phyloP scores from a whole-genome alignment of 1,284 basidiomycete genomes.

The Coniferiporia sulphurascens region DNA sequence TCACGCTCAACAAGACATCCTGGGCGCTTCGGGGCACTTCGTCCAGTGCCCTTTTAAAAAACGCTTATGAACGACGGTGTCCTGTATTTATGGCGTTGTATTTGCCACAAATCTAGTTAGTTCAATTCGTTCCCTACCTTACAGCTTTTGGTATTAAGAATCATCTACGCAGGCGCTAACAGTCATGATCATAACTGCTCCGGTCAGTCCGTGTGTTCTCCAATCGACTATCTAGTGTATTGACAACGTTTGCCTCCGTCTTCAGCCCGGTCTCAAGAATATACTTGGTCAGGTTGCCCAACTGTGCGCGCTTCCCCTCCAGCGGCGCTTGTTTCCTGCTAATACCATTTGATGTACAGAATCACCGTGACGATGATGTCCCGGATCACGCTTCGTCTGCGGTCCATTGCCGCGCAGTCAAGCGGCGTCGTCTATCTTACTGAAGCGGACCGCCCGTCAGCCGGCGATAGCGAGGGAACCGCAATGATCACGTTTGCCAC shows the following conservation, averaged over 20 bases:
- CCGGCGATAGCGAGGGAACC: neutral
- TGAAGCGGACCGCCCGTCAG: neutral
- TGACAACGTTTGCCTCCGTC: neutral
- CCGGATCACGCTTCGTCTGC: conserved; percentile 19
- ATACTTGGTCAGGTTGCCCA: conserved; percentile 19
- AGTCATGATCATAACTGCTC: conserved; percentile 16
- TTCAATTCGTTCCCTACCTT: neutral
- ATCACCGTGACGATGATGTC: conserved; percentile 20
- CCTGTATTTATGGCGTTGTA: conserved; percentile 13
- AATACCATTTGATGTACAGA: neutral
- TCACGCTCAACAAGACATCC: conserved; percentile 5
- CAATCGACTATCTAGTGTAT: neutral
- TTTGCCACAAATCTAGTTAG: conserved; percentile 15
- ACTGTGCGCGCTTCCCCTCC: neutral
- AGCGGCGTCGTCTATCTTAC: neutral
- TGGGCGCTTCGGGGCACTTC: neutral
- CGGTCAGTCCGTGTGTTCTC: conserved; percentile 7
- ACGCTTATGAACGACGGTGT: conserved; percentile 14
- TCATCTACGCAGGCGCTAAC: conserved; percentile 5
- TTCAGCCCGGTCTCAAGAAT: conserved; percentile 18
- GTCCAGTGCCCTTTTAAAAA: neutral
- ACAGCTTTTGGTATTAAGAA: neutral
- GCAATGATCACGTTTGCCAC: too few species aligned
- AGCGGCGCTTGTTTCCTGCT: neutral
- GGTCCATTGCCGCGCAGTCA: neutral